A percentile compares a stretch with the other conserved stretches of the same genome.
Evolutionary conservation across 2,329 filamentous ascomycete genomes (phyloP).

Genomic region (Pseudogymnoascus sp.): DNA sequence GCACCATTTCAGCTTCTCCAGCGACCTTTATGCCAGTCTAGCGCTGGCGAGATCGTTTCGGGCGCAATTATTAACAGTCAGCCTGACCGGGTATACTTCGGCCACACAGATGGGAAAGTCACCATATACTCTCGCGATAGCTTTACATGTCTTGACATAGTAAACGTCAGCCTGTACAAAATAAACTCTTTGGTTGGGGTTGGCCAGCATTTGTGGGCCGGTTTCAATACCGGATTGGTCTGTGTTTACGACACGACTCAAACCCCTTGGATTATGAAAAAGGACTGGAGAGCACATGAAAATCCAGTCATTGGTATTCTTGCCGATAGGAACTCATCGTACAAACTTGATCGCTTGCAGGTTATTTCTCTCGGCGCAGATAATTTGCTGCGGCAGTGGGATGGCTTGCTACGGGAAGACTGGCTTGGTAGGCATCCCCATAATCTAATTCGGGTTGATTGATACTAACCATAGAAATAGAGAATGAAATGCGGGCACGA

Average conservation of each 20-base stretch:
- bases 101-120: conserved; percentile 87
- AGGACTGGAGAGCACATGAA: conserved; percentile 90
- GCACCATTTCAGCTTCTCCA: conserved; percentile 67
- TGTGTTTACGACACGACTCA: conserved; percentile 81
- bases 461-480: conserved; percentile 31
- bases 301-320: conserved; percentile 71
- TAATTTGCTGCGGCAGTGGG: conserved; percentile 78
- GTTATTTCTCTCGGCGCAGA: conserved; percentile 83
- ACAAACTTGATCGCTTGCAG: conserved; percentile 75
- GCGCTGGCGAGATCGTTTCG: conserved; percentile 78
- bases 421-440: conserved; percentile 56
- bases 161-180: conserved; percentile 89
- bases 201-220: conserved; percentile 80
- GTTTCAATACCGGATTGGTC: conserved; percentile 87
- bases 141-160: conserved; percentile 66
- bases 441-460: background rate
- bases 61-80: conserved; percentile 68
- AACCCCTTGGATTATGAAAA: conserved; percentile 81
- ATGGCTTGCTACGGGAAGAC: conserved; percentile 86
- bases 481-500: conserved; percentile 74
- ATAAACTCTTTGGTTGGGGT: conserved; percentile 81
- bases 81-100: conserved; percentile 75
- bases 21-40: conserved; percentile 60
- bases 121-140: conserved; percentile 76
- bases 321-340: conserved; percentile 73